Conservation (phyloP, 2,329 filamentous ascomycete genomes). For the Aspergillus quadrilineatus region DNA sequence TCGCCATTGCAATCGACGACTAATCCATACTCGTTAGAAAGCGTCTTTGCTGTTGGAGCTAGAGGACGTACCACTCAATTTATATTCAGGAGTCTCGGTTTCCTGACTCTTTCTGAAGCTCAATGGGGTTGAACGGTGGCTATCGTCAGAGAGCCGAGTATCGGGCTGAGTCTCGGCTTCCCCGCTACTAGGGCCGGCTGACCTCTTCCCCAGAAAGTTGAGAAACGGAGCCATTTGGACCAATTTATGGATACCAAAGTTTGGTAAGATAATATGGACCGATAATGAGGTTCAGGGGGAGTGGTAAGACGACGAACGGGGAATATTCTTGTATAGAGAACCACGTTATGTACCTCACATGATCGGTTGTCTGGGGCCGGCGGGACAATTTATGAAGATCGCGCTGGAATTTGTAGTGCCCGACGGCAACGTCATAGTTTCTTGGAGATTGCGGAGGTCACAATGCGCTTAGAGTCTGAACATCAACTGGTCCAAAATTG, state of each 20-base stretch:
- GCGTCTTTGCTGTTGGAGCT: not conserved
- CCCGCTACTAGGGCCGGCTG: slow-evolving; percentile 43
- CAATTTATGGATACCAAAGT: too few relatives aligned
- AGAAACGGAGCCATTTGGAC: slow-evolving; percentile 64
- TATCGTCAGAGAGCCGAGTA: slow-evolving; percentile 45
- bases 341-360: slow-evolving; percentile 8
- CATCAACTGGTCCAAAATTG: not conserved
- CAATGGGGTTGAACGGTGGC: slow-evolving; percentile 48
- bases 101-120: slow-evolving; percentile 62
- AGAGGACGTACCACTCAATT: slow-evolving; percentile 68
- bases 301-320: not conserved
- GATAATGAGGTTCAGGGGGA: not conserved
- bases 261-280: not conserved
- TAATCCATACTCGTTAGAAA: slow-evolving; percentile 44
- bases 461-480: not conserved
- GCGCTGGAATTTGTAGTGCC: slow-evolving; percentile 1
- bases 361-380: slow-evolving; percentile 3
- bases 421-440: slow-evolving; percentile 3
- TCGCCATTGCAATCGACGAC: slow-evolving; percentile 95
- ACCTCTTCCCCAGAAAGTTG: slow-evolving; percentile 67
- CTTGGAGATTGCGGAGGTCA: not conserved
- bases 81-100: slow-evolving; percentile 72
- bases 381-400: slow-evolving; percentile 6
- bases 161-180: slow-evolving; percentile 47
- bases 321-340: slow-evolving; percentile 4